Evolutionary conservation across 1,284 basidiomycete genomes (phyloP), one percentile per base, ranked within the genome.

Genomic region (Cryptococcus amylolentus): DNA sequence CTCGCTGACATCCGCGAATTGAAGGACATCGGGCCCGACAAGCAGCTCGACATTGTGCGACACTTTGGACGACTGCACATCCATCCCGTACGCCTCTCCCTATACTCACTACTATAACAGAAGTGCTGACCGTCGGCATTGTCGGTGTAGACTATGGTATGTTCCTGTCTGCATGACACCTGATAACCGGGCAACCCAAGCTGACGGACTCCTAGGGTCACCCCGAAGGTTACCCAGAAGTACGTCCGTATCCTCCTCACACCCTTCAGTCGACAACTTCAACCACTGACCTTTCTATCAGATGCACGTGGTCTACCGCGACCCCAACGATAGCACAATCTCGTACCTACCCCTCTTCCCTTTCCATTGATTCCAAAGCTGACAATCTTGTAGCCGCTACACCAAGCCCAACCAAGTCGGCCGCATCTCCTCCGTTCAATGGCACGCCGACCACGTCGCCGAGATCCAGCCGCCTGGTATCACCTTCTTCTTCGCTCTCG

Each of bases 221-320:
- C 84, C 49, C 83, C 82, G 70, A 73, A 54, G 81, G 78, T 2
- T 80, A 77, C 57, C 81, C 82, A 10, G 81, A 83, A 40, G 56
- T 54, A 45, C 27, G 56, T 39, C 12, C 0, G 6, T 31, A 26
- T 7, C 4, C 20, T 7, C 4, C 20, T 10, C 20, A 18, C 5
- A 16, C 18, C 7, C 13, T 45, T 14, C 4, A 27, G 10, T 49
- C 9, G n/a, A 13, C 10, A 5, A 31, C 20, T n/a, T n/a, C n/a
- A n/a, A 26, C 13, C 56, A 2, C 4, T 35, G 16, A 42, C 40
- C 6, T 42, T 14, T 35, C 18, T 10, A 8, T 4, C 18, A 58
- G 52, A 61, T 61, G 59, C 59, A 61, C 40, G 59, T 61, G 72
- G 78, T 81, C 14, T 81, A 81, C 65, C 79, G 80, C 31, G 75